phyloP scores from a whole-genome alignment of 1,139 yeast genomes.

The Suhomyces guaymorum region DNA sequence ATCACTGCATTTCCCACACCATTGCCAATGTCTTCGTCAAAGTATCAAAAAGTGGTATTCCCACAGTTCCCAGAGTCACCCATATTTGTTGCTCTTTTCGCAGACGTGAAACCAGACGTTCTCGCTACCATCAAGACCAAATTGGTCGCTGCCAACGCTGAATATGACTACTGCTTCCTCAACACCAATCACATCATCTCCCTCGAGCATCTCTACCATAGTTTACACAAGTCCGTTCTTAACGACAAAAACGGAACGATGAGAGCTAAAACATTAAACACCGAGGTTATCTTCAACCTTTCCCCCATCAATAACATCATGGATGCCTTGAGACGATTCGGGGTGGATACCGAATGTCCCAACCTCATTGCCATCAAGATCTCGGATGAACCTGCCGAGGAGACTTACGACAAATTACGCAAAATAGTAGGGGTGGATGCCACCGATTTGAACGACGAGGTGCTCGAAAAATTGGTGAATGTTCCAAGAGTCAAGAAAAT shows the following conservation, averaged over 20 bases:
- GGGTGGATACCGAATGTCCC: slow-evolving; percentile 34
- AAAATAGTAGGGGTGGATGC: slow-evolving; percentile 18
- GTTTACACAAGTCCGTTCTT: slow-evolving; percentile 37
- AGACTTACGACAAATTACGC: slow-evolving; percentile 16
- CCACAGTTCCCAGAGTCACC: slow-evolving; percentile 37
- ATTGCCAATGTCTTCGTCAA: neutral
- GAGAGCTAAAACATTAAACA: slow-evolving; percentile 44
- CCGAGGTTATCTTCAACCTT: slow-evolving; percentile 44
- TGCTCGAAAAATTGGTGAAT: slow-evolving; percentile 26
- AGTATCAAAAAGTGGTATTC: slow-evolving; percentile 17
- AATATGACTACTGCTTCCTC: slow-evolving; percentile 43
- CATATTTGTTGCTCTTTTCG: slow-evolving; percentile 28
- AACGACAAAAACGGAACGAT: slow-evolving; percentile 28
- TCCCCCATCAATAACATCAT: slow-evolving; percentile 47
- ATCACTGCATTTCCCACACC: no score
- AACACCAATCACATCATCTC: slow-evolving; percentile 42
- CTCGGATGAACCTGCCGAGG: slow-evolving; percentile 8
- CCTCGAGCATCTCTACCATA: slow-evolving; percentile 35
- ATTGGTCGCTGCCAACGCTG: slow-evolving; percentile 32
- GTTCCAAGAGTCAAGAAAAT: slow-evolving; percentile 36
- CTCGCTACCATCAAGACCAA: slow-evolving; percentile 30
- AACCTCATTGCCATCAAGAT: slow-evolving; percentile 38
- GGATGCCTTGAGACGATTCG: slow-evolving; percentile 47
- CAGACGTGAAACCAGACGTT: slow-evolving; percentile 15
- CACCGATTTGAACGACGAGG: slow-evolving; percentile 27